Evolutionary conservation across 805 yeast genomes (phyloP).

Genomic region (Schizosaccharomyces lindneri): DNA sequence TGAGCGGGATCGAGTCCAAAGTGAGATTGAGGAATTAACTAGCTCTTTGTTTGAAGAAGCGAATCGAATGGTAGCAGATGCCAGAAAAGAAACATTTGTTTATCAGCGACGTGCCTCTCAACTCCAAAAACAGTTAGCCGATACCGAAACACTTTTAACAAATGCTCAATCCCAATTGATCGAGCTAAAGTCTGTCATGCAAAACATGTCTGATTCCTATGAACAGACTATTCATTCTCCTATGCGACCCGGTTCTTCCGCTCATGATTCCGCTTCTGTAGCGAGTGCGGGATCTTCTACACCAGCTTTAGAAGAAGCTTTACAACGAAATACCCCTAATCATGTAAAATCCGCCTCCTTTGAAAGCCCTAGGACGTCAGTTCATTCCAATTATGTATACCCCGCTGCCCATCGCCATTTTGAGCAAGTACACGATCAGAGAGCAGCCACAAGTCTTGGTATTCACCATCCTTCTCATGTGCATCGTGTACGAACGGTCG

Average conservation of each 20-base stretch:
- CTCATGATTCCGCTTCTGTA: neutral
- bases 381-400: too few species aligned
- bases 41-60: slow-evolving; percentile 65
- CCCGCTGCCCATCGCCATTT: too few species aligned
- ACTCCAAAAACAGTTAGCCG: slow-evolving; percentile 15
- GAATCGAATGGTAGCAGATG: slow-evolving; percentile 58
- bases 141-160: slow-evolving; percentile 38
- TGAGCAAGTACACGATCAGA: neutral
- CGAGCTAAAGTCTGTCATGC: slow-evolving; percentile 27
- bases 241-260: neutral
- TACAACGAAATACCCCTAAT: too few species aligned
- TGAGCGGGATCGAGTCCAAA: slow-evolving; percentile 34
- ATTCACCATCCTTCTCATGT: neutral
- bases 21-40: slow-evolving; percentile 58
- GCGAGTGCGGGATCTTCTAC: neutral
- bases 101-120: slow-evolving; percentile 21
- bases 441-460: neutral
- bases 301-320: neutral
- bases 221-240: neutral
- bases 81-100: slow-evolving; percentile 38
- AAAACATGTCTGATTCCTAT: slow-evolving; percentile 2
- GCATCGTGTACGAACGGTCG: neutral
- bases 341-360: too few species aligned
- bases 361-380: too few species aligned
- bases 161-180: slow-evolving; percentile 37